Percentiles rank a stretch among this genome's conserved stretches.
Evolutionary conservation across 2,329 filamentous ascomycete genomes (phyloP).

Genomic region (Paraphoma sp.): DNA sequence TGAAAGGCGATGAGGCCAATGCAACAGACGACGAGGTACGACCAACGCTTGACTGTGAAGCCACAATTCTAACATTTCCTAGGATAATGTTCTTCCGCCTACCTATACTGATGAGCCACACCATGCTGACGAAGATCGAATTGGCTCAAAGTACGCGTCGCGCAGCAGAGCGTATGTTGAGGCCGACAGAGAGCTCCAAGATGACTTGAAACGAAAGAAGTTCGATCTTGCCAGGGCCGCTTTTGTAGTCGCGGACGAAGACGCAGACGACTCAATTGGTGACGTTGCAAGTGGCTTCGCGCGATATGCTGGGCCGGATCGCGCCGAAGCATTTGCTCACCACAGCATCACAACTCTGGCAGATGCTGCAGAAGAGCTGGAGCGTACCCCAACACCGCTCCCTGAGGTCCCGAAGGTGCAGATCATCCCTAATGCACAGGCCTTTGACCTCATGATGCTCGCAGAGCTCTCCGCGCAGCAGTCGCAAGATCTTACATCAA

Average conservation of each 20-base stretch:
- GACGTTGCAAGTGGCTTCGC: constrained; percentile 46
- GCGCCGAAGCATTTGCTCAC: constrained; percentile 49
- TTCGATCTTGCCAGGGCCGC: constrained; percentile 29
- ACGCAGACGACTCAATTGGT: constrained; percentile 41
- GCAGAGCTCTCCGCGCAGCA: constrained; percentile 41
- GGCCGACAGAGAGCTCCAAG: constrained; percentile 44
- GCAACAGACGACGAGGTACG: constrained; percentile 52
- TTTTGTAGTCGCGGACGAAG: constrained; percentile 38
- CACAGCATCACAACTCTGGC: constrained; percentile 45
- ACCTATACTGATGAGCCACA: constrained; percentile 38
- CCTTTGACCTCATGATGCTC: constrained; percentile 48
- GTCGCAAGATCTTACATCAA: constrained; percentile 11
- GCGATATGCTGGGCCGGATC: constrained; percentile 48
- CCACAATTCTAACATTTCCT: constrained; percentile 3
- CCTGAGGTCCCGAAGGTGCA: constrained; percentile 16
- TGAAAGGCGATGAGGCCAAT: constrained; percentile 41
- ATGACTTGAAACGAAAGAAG: constrained; percentile 31
- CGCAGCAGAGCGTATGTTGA: constrained; percentile 51
- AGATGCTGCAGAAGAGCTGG: constrained; percentile 43
- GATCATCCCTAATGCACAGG: constrained; percentile 51
- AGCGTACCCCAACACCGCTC: constrained; percentile 36
- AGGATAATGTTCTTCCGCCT: constrained; percentile 44
- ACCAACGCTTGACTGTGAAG: not conserved
- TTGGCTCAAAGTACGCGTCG: constrained; percentile 47
- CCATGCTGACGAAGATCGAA: constrained; percentile 31